These are phyloP conservation scores for Ganoderma meredithae DNA, from an alignment of 1,284 basidiomycete species.

Conservation along the genomic window DNA sequence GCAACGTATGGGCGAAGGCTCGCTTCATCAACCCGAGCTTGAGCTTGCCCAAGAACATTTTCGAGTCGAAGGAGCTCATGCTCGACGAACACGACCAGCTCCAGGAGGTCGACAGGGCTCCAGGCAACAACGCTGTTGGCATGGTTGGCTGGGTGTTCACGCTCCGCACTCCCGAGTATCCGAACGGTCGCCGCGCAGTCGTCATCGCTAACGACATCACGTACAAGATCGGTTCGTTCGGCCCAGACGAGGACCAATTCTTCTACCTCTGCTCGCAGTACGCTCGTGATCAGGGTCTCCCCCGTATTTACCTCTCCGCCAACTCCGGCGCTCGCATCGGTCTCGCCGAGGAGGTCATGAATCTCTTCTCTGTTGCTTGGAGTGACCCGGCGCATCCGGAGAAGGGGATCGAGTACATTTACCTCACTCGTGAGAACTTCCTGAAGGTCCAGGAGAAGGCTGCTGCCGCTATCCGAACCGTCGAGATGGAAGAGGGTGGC, in stretches of 20 bases:
- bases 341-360: constrained; percentile 91
- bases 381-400: constrained; percentile 83
- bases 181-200: constrained; percentile 86
- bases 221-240: constrained; percentile 98
- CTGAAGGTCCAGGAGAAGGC: constrained; percentile 87
- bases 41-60: constrained; percentile 77
- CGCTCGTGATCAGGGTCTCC: constrained; percentile 87
- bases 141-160: constrained; percentile 99
- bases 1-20: constrained; percentile 90
- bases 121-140: constrained; percentile 94
- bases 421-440: constrained; percentile 89
- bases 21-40: constrained; percentile 72
- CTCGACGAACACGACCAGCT: constrained; percentile 93
- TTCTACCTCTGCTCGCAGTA: constrained; percentile 96
- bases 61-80: constrained; percentile 91
- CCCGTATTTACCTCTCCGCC: constrained; percentile 96
- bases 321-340: constrained; percentile 99
- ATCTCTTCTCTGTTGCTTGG: constrained; percentile 94
- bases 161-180: constrained; percentile 93
- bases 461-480: constrained; percentile 80
- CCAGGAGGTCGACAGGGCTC: constrained; percentile 88
- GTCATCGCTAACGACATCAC: constrained; percentile 99
- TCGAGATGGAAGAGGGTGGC: constrained; percentile 87
- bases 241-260: constrained; percentile 94
- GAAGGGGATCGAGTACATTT: constrained; percentile 97